Evolutionary conservation across 1,284 basidiomycete genomes (phyloP).

Genomic region (Neonothopanus nambi): DNA sequence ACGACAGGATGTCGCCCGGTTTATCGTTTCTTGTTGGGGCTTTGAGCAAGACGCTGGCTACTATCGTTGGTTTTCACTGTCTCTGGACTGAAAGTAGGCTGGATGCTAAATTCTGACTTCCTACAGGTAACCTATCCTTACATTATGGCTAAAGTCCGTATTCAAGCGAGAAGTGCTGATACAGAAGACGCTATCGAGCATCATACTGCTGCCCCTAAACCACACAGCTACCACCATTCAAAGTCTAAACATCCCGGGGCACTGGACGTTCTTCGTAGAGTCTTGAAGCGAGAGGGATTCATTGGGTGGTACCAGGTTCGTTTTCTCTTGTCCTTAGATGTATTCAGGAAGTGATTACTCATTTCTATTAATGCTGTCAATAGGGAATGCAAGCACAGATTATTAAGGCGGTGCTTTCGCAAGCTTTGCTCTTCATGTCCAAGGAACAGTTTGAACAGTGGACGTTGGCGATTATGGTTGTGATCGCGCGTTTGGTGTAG

Average conservation of each 20-base stretch:
- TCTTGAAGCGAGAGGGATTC: constrained; percentile 77
- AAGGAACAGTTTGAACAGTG: constrained; percentile 85
- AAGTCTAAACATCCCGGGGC: constrained; percentile 66
- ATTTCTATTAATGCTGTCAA: background rate
- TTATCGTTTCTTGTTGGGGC: constrained; percentile 90
- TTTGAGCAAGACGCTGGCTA: constrained; percentile 93
- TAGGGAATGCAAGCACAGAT: constrained; percentile 82
- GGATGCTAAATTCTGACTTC: background rate
- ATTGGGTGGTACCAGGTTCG: constrained; percentile 94
- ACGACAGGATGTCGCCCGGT: constrained; percentile 73
- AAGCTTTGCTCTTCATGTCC: constrained; percentile 67
- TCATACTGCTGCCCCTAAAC: constrained; percentile 31
- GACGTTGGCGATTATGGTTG: constrained; percentile 64
- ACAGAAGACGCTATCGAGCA: constrained; percentile 48
- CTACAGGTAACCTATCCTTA: constrained; percentile 86
- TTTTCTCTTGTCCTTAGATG: constrained; percentile 2
- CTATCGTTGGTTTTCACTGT: constrained; percentile 66
- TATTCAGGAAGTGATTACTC: no score
- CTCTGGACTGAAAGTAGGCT: background rate
- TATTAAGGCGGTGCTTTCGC: constrained; percentile 74
- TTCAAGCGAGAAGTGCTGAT: constrained; percentile 80
- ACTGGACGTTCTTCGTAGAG: constrained; percentile 72
- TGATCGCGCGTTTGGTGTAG: constrained; percentile 36
- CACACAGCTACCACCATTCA: constrained; percentile 37
- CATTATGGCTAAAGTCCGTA: constrained; percentile 96